Percentiles rank a stretch among this genome's conserved stretches.
phyloP scores from a whole-genome alignment of 306 rosid species.

The Albizia julibrissin region DNA sequence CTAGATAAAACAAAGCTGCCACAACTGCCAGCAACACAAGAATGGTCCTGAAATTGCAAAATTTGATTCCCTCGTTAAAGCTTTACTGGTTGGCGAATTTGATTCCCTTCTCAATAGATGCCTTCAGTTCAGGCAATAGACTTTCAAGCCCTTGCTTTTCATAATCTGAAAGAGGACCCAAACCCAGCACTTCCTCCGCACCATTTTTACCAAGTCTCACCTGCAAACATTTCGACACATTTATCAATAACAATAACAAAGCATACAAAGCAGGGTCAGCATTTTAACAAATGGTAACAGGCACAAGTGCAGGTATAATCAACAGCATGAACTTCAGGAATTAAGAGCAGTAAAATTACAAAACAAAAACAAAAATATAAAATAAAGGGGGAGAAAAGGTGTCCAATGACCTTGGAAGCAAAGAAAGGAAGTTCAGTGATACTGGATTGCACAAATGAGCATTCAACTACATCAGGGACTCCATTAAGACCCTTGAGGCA shows the following conservation, averaged over 20 bases:
- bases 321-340: background rate
- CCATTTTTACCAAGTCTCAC: slow-evolving; percentile 96
- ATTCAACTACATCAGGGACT: slow-evolving; percentile 97
- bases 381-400: background rate
- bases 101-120: slow-evolving; percentile 96
- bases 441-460: slow-evolving; percentile 88
- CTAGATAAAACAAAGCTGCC: slow-evolving; percentile 38
- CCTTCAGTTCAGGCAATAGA: slow-evolving; percentile 68
- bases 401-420: slow-evolving; percentile 82
- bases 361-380: slow-evolving; percentile 37
- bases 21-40: slow-evolving; percentile 38
- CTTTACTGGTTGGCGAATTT: slow-evolving; percentile 69
- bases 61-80: slow-evolving; percentile 37
- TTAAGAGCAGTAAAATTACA: background rate
- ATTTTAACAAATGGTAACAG: background rate
- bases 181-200: slow-evolving; percentile 74
- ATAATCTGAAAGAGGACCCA: slow-evolving; percentile 81
- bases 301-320: background rate
- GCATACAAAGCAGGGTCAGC: background rate
- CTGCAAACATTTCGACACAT: slow-evolving; percentile 43
- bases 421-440: slow-evolving; percentile 96
- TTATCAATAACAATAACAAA: background rate
- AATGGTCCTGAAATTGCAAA: slow-evolving; percentile 51
- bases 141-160: slow-evolving; percentile 83
- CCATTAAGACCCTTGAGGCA: slow-evolving; percentile 98